Base-by-base conservation (phyloP, 2,329 filamentous ascomycete species). In the Coniella lustricola region DNA sequence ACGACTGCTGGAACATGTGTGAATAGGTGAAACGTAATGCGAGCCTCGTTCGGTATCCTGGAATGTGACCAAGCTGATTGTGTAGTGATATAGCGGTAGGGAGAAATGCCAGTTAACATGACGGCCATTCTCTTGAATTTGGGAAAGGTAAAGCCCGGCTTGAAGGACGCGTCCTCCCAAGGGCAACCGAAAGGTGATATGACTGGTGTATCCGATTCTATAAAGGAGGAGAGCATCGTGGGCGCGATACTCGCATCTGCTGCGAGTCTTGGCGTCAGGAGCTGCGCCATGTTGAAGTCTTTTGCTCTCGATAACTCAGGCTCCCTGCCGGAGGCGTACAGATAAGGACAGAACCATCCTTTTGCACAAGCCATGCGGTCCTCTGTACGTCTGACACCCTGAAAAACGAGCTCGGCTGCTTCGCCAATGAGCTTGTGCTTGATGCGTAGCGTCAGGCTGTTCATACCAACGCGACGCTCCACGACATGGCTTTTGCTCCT, bases 321-420 rank as follows among this genome's bases (percentile, higher is more conserved):
- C 21, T 50, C 54, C 9, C 54, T 46, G 35, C 53, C 52, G 12
- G 46, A 50, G 22, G 49, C 48, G 18, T 56, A 56, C 44, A 56
- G 22, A 12, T 56, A 56, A 2, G 54, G 54, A 25, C 54, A 56
- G 33, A 56, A 56, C 54, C 54, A 56, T 4, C 53, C 54, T 44
- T 52, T 56, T n/a, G 53, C 50, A n/a, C 53, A 56, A 7, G 34
- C 47, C 36, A 54, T 40, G 40, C 46, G 45, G 44, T 55, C 44
- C 4, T 21, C 37, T 7, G 54, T 47, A 10, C 47, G 39, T 16
- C 46, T 31, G 13, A 46, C 51, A 16, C 48, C 54, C 17, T 49
- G 49, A 36, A 56, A 54, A 7, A 44, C 46, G 18, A 56, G 38
- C 51, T 55, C 51, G 33, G 54, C 54, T 12, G 43, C 34, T 49